Conservation (phyloP, 768 basidiomycete species). For the Auriscalpium vulgare region DNA sequence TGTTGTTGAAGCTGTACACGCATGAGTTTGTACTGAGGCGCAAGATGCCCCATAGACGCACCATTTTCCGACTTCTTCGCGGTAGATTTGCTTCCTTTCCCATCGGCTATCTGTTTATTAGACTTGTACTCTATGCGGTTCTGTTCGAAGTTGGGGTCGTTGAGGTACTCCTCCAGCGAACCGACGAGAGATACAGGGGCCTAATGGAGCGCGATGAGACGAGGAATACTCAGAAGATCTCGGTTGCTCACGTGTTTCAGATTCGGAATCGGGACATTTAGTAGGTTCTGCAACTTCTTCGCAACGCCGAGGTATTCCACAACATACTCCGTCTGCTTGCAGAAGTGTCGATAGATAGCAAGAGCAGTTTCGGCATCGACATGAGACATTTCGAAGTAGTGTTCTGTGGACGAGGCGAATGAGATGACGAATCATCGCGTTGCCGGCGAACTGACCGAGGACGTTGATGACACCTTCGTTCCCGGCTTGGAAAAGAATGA, state of each 20-base stretch:
- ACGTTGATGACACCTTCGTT: constrained; percentile 91
- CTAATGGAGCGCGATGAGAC: constrained; percentile 28
- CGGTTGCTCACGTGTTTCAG: constrained; percentile 66
- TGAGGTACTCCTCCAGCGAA: constrained; percentile 90
- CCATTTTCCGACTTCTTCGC: constrained; percentile 22
- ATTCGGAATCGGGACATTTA: constrained; percentile 92
- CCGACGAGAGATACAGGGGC: constrained; percentile 93
- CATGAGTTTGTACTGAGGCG: background rate
- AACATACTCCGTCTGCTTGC: constrained; percentile 85
- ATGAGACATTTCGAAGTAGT: constrained; percentile 98
- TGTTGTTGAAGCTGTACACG: background rate
- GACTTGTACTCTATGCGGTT: constrained; percentile 89
- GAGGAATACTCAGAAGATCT: background rate
- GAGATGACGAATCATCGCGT: background rate
- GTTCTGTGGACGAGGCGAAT: constrained; percentile 43
- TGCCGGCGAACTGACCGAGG: constrained; percentile 45
- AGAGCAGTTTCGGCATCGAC: constrained; percentile 84
- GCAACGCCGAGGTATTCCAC: constrained; percentile 91
- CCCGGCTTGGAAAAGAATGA: constrained; percentile 91
- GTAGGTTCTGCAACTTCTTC: constrained; percentile 83
- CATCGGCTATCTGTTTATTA: constrained; percentile 62
- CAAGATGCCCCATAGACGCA: constrained; percentile 15
- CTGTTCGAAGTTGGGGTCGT: constrained; percentile 95
- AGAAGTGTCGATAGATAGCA: constrained; percentile 86
- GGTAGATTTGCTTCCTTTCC: constrained; percentile 15